Base-by-base conservation (phyloP, 106 monocot species). In the Platanthera guangdongensis region DNA sequence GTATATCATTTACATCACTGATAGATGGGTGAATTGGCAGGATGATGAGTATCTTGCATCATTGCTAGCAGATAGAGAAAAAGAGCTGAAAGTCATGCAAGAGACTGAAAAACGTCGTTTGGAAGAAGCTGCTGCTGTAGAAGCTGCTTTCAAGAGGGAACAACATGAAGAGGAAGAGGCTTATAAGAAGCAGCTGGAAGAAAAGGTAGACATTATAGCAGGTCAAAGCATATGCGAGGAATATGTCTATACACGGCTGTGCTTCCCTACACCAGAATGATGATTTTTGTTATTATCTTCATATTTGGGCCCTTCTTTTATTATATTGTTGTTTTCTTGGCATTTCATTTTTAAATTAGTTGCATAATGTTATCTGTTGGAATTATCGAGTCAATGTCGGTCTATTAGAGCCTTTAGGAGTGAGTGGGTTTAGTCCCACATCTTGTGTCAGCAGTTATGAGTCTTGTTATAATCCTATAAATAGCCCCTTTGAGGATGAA, bases 41-140 rank as follows among this genome's bases (percentile, higher is more conserved):
- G 97, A 99, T 84, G 94, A 92, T 82, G 97, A 92, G 53, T 99
- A 99, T 81, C 84, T 87, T 78, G 94, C 91, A 70, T 83, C 91
- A 68, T 80, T 99, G 47, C 91, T 85, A 86, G 91, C 91, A 73
- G 97, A 99, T 76, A 84, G 81, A 79, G 97, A 99, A 82, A 96
- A 88, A 51, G 95, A 95, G 69, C 78, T 95, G 77, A 97, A 91
- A 71, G 88, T 82, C 25, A 55, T 62, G 65, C 85, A 92, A 71
- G 95, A 90, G 74, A 86, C 90, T 74, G 88, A 94, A 78, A 74
- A 74, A 8, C 86, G 79, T 70, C 84, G 57, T 30, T 79, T 74
- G 59, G 90, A 87, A 77, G 90, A 90, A 82, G 83, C 78, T 80
- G 88, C 87, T 80, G 87, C 91, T 7, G 78, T 78, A 68, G 86